Percentiles rank a stretch among this genome's conserved stretches.
Evolutionary conservation across 208 protist species (phyloP).

Genomic region (Trypanosoma conorhini): DNA sequence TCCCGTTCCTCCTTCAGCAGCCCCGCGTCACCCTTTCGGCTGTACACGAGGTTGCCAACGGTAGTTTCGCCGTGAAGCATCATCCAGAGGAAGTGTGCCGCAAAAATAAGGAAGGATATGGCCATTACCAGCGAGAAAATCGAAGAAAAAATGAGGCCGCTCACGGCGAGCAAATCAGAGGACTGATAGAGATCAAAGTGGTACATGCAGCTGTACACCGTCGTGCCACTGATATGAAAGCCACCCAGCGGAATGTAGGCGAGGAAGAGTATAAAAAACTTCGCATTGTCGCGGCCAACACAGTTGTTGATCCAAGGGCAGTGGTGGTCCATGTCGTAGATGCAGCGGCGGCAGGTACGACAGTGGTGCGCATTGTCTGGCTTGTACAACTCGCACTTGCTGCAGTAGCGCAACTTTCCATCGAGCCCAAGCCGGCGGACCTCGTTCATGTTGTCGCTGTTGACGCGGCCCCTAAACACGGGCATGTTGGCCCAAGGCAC

Average conservation of each 20-base stretch:
- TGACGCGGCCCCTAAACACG: slow-evolving; percentile 18
- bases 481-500: slow-evolving; percentile 34
- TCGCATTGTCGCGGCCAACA: slow-evolving; percentile 76
- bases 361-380: slow-evolving; percentile 85
- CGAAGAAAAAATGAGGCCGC: slow-evolving; percentile 34
- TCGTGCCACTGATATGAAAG: slow-evolving; percentile 57
- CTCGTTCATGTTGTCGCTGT: slow-evolving; percentile 38
- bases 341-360: slow-evolving; percentile 65
- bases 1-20: slow-evolving; percentile 5
- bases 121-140: slow-evolving; percentile 53
- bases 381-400: slow-evolving; percentile 50
- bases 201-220: slow-evolving; percentile 47
- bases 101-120: slow-evolving; percentile 51
- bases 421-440: slow-evolving; percentile 31
- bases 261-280: slow-evolving; percentile 76
- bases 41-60: slow-evolving; percentile 41
- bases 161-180: neutral
- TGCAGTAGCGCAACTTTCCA: slow-evolving; percentile 29
- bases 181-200: slow-evolving; percentile 30
- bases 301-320: slow-evolving; percentile 81
- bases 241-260: slow-evolving; percentile 56
- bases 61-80: slow-evolving; percentile 50
- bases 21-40: slow-evolving; percentile 1
- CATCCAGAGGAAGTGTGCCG: slow-evolving; percentile 52
- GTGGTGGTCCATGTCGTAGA: slow-evolving; percentile 78